These are phyloP conservation scores for Digitaria exilis DNA, from an alignment of 202 grass and related monocot species.

Conservation along the genomic window DNA sequence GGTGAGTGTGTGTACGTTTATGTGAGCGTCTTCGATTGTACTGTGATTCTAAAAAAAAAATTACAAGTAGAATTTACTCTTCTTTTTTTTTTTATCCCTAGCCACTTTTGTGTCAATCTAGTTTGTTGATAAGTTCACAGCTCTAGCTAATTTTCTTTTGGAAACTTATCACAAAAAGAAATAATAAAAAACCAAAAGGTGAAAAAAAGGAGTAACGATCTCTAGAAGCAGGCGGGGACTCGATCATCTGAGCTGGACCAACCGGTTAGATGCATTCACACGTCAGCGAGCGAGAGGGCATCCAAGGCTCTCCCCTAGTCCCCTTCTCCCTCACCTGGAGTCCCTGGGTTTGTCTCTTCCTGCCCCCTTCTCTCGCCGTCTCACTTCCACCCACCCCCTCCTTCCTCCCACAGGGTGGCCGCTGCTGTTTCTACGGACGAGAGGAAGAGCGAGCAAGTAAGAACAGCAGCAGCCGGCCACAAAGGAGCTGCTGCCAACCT, in stretches of 20 bases:
- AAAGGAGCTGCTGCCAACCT: slow-evolving; percentile 49
- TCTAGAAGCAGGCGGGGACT: slow-evolving; percentile 33
- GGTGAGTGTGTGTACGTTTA: too few species aligned
- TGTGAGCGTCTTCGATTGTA: too few species aligned
- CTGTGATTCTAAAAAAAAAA: too few species aligned
- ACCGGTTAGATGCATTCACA: slow-evolving; percentile 51
- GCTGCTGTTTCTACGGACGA: slow-evolving; percentile 37
- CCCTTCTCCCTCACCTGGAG: too few species aligned
- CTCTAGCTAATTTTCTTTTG: not conserved
- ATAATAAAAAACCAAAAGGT: not conserved
- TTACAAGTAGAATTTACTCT: too few species aligned
- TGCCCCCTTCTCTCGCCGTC: not conserved
- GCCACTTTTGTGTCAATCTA: not conserved
- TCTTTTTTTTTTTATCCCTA: not conserved
- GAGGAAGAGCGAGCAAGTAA: slow-evolving; percentile 30
- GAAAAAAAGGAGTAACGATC: not conserved
- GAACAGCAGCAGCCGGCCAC: slow-evolving; percentile 23
- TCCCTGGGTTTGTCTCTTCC: slow-evolving; percentile 56
- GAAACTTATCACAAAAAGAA: not conserved
- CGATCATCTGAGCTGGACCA: slow-evolving; percentile 46
- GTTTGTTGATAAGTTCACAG: not conserved
- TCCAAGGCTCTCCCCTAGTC: slow-evolving; percentile 50
- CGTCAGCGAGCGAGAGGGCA: slow-evolving; percentile 57
- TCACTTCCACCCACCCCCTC: slow-evolving; percentile 22
- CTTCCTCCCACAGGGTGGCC: slow-evolving; percentile 15